A percentile compares a stretch with the other conserved stretches of the same genome.
Conservation (phyloP, 257 asterid species). For the Solanum ossicruentum region DNA sequence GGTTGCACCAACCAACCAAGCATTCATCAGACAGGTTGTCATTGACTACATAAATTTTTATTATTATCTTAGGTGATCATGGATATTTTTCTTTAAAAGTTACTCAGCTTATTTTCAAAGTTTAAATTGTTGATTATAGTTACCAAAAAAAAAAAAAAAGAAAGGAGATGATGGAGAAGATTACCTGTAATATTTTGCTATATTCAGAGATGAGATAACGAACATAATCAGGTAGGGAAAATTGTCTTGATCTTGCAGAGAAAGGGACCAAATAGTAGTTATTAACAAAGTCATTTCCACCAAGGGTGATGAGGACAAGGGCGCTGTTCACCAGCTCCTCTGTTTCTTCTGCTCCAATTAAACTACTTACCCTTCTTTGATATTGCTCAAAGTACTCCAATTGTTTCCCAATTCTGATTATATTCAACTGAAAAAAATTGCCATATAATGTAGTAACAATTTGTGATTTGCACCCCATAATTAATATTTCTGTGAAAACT, state of each 20-base stretch:
- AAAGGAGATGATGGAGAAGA: too few relatives aligned
- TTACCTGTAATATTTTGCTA: constrained; percentile 43
- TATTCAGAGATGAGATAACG: constrained; percentile 57
- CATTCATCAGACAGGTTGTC: not conserved
- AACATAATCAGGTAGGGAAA: constrained; percentile 50
- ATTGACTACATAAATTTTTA: not conserved
- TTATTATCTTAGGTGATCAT: too few relatives aligned
- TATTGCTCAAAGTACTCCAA: constrained; percentile 61
- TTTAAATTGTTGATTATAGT: too few relatives aligned
- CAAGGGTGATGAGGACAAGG: constrained; percentile 71
- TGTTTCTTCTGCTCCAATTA: constrained; percentile 41
- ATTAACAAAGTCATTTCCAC: constrained; percentile 87
- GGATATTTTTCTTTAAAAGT: too few relatives aligned
- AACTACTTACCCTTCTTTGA: constrained; percentile 31
- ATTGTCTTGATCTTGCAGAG: constrained; percentile 76
- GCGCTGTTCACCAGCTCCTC: constrained; percentile 43
- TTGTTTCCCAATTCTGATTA: constrained; percentile 47
- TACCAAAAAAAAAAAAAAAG: too few relatives aligned
- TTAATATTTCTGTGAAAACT: too few relatives aligned
- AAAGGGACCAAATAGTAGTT: constrained; percentile 77
- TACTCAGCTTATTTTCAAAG: too few relatives aligned
- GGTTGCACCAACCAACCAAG: too few relatives aligned
- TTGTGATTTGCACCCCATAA: too few relatives aligned
- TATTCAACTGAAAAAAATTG: constrained; percentile 36
- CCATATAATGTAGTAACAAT: too few relatives aligned